These are phyloP conservation scores for Sarcodon sp. DNA, from an alignment of 768 basidiomycete species.

Conservation along the genomic window DNA sequence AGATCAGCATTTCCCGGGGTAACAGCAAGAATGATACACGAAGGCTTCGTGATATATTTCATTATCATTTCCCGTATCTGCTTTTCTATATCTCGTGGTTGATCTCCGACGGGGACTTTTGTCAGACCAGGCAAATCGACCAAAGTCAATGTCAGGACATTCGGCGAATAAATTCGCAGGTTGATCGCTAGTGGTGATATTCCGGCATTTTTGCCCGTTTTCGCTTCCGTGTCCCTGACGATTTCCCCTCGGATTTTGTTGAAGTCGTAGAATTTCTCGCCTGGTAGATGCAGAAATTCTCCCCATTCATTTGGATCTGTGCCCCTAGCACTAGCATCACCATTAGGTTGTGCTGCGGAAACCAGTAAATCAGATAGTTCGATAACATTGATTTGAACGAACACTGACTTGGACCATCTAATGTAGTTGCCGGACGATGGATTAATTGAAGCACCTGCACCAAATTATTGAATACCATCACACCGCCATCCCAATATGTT, in stretches of 20 bases:
- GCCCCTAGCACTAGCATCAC: constrained; percentile 38
- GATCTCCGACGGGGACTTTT: constrained; percentile 91
- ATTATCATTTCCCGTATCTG: constrained; percentile 95
- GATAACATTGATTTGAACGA: too few relatives aligned
- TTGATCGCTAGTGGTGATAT: constrained; percentile 98
- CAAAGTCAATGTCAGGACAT: constrained; percentile 92
- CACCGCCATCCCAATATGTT: not conserved
- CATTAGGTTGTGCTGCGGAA: constrained; percentile 23
- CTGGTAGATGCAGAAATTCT: constrained; percentile 93
- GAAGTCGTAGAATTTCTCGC: constrained; percentile 98
- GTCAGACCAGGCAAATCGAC: constrained; percentile 97
- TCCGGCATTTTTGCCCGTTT: constrained; percentile 97
- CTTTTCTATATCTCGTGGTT: constrained; percentile 94
- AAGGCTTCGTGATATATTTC: constrained; percentile 91
- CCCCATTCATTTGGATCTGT: constrained; percentile 97
- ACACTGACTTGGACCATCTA: constrained; percentile 23
- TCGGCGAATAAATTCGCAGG: constrained; percentile 92
- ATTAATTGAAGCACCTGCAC: constrained; percentile 86
- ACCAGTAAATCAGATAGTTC: not conserved
- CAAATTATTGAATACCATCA: not conserved
- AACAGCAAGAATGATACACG: constrained; percentile 94
- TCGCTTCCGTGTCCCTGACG: constrained; percentile 91
- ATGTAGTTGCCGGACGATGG: constrained; percentile 51
- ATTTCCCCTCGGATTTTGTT: constrained; percentile 95
- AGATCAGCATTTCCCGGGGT: constrained; percentile 94